These are phyloP conservation scores for Podaxis sp. DNA, from an alignment of 768 basidiomycete species.

Conservation along the genomic window DNA sequence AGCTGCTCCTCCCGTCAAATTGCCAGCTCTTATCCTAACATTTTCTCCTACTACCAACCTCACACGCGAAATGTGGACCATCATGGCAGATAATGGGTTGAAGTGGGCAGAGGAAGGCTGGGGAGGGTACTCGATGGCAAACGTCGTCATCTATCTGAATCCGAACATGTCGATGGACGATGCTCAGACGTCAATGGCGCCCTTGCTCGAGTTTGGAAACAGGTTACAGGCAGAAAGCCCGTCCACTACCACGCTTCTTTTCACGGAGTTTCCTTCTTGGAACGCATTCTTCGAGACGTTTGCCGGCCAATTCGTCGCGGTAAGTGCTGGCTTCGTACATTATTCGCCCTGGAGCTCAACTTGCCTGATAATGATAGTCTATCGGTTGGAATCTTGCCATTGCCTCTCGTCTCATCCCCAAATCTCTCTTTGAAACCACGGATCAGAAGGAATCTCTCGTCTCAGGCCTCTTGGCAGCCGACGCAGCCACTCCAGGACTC, in stretches of 20 bases:
- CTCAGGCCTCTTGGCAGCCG: slow-evolving; percentile 29
- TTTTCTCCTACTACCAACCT: slow-evolving; percentile 22
- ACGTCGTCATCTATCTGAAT: slow-evolving; percentile 38
- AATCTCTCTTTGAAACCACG: slow-evolving; percentile 31
- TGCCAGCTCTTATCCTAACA: slow-evolving; percentile 32
- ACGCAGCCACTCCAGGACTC: slow-evolving; percentile 32
- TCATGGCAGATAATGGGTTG: slow-evolving; percentile 33
- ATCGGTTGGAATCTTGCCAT: slow-evolving; percentile 36
- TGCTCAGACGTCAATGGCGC: slow-evolving; percentile 36
- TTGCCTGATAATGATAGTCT: slow-evolving; percentile 19
- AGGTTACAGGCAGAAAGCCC: slow-evolving; percentile 20
- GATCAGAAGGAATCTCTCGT: slow-evolving; percentile 26
- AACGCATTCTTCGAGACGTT: slow-evolving; percentile 35
- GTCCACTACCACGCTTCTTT: slow-evolving; percentile 21
- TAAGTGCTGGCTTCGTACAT: slow-evolving; percentile 16
- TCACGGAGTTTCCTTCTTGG: slow-evolving; percentile 40
- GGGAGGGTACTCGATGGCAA: slow-evolving; percentile 38
- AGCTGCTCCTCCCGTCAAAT: slow-evolving; percentile 30
- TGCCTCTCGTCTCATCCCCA: slow-evolving; percentile 40
- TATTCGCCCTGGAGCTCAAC: background rate
- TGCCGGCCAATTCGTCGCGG: slow-evolving; percentile 32
- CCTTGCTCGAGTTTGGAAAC: slow-evolving; percentile 33
- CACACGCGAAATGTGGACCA: slow-evolving; percentile 30
- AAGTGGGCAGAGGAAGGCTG: slow-evolving; percentile 43
- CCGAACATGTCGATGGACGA: slow-evolving; percentile 32